Base-by-base conservation (phyloP, 2,329 filamentous ascomycete species). In the Diaporthe velutina region DNA sequence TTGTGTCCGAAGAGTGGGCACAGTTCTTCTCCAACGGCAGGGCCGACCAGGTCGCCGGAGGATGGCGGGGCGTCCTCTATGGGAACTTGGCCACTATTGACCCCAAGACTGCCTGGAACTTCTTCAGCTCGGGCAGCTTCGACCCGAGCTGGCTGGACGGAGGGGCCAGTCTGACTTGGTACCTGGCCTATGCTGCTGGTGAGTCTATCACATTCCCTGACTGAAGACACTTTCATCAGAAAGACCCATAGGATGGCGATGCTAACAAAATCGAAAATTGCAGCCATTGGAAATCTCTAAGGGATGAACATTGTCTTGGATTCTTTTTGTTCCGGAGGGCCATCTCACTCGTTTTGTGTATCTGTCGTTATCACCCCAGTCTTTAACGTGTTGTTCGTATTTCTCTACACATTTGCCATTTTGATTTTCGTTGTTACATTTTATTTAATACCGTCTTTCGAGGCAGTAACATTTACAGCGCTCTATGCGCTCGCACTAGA, bases 61-160 rank as follows among this genome's bases (percentile, higher is more conserved):
- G 95, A 0, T 98, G 97, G 97, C 93, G 91, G 81, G 95, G 96
- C 0, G 91, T 98, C 25, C 83, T 98, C 48, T 95, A 93, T 79
- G 94, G 92, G 30, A 98, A 97, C 82, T 88, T 95, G 57, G 95
- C 95, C 0, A 91, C 96, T 10, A 87, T 95, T 54, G 90, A 98
- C 81, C 91, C 96, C 0, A 83, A 83, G 70, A 84, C 89, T 9
- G 91, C 94, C 30, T 98, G 91, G 87, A 82, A 88, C 0, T 98
- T 96, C 83, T 98, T 99, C 82, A 88, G 88, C 1, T 86, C 90
- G 76, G 82, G 85, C 0, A 85, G 88, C 22, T 96, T 97, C 80
- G 88, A 95, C 80, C 86, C 89, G 48, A 83, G 84, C 55, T 95
- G 91, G 90, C 83, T 97, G 58, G 95, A 98, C 84, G 95, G 94